Base-by-base conservation (phyloP, 306 rosid species). In the Canavalia gladiata region DNA sequence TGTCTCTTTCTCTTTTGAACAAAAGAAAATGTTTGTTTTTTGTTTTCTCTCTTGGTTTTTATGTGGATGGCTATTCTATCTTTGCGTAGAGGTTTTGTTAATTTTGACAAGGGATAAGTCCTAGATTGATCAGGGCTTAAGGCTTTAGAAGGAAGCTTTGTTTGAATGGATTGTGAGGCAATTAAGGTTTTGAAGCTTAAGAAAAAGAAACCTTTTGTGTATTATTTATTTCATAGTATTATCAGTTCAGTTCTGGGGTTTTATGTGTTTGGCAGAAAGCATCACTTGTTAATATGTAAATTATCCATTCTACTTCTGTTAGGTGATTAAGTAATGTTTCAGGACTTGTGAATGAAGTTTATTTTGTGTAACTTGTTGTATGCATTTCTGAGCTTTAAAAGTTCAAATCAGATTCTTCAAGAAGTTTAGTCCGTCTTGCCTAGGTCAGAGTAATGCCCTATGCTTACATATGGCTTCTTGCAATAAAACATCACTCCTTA, bases 51-150 rank as follows among this genome's bases (percentile, higher is more conserved):
- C 54, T 6, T 54, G 74, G 25, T 46, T 75, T 18, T 37, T 47
- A 6, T 25, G 42, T 30, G 41, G 67, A 30, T 59, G 31, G 51
- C 28, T 75, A 46, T 42, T 57, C 34, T 10, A 11, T 78, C 60
- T 84, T 77, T 74, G 60, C 59, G 4, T 78, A 6, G 59, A 69
- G 67, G 30, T 63, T 84, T 76, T 84, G 75, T 50, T 73, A n/a
- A 47, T 55, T 84, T 78, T 71, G 90, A 87, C 78, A 8, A 39
- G 51, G 76, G 25, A 50, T 54, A n/a, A 76, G 64, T 29, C 68
- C 62, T 56, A 2, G 68, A 31, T 81, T 76, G 66, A 8, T 8
- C 2, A 2, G 8, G n/a, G 18, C 39, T 49, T 68, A 69, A 37
- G 43, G 37, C 28, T 12, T 56, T 50, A 1, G 30, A 50, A 41